Conservation (phyloP, 2,329 filamentous ascomycete species). For the Arthrobotrys megalospora region DNA sequence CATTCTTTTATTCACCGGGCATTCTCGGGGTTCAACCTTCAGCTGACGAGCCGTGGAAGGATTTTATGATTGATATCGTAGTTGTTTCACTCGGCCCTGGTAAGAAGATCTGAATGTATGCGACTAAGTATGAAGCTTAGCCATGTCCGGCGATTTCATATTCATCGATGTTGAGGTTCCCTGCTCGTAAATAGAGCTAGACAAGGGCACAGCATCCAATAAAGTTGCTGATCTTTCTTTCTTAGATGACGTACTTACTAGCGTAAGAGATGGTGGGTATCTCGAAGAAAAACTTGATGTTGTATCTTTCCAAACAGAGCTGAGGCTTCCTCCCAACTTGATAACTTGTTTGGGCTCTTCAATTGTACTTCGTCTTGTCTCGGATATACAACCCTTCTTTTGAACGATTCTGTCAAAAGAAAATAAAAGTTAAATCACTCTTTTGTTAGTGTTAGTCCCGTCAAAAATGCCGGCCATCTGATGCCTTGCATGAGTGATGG, state of each 20-base stretch:
- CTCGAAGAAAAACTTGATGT: slow-evolving; percentile 55
- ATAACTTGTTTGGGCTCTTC: slow-evolving; percentile 16
- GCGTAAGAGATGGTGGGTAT: slow-evolving; percentile 54
- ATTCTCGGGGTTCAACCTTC: slow-evolving; percentile 54
- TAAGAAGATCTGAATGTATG: slow-evolving; percentile 60
- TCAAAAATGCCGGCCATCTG: slow-evolving; percentile 59
- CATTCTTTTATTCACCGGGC: slow-evolving; percentile 51
- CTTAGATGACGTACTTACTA: slow-evolving; percentile 56
- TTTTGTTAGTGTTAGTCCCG: slow-evolving; percentile 35
- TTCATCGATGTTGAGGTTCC: slow-evolving; percentile 49
- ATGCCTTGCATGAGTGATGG: slow-evolving; percentile 61
- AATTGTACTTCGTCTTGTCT: slow-evolving; percentile 42
- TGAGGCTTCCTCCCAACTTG: slow-evolving; percentile 52
- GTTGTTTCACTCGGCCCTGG: slow-evolving; percentile 59
- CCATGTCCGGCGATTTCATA: slow-evolving; percentile 60
- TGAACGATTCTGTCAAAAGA: slow-evolving; percentile 26
- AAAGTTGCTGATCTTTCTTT: slow-evolving; percentile 45
- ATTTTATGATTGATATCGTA: slow-evolving; percentile 58
- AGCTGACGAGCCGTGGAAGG: slow-evolving; percentile 57
- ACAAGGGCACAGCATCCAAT: slow-evolving; percentile 56
- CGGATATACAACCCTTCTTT: slow-evolving; percentile 47
- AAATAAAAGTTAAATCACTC: slow-evolving; percentile 32
- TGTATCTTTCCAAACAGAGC: slow-evolving; percentile 59
- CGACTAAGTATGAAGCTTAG: slow-evolving; percentile 60
- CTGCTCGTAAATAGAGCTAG: slow-evolving; percentile 46